Evolutionary conservation across 805 yeast genomes (phyloP).

Genomic region (Sugiyamaella chiloensis): DNA sequence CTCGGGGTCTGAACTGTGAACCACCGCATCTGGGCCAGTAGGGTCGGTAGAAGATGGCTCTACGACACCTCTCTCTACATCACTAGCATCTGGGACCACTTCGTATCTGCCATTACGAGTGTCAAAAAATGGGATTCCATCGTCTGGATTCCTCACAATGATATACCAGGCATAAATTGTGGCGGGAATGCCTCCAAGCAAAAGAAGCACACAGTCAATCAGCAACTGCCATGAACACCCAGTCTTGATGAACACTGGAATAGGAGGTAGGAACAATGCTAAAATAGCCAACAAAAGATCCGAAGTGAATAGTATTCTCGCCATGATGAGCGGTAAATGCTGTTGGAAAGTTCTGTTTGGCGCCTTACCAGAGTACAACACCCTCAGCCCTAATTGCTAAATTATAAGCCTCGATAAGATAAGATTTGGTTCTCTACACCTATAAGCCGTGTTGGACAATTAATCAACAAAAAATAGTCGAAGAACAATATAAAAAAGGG

Average conservation of each 20-base stretch:
- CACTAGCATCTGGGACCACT: slow-evolving; percentile 18
- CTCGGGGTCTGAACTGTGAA: too few species aligned
- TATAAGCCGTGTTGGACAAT: too few species aligned
- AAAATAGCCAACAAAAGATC: slow-evolving; percentile 59
- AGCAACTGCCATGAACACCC: slow-evolving; percentile 55
- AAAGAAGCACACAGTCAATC: slow-evolving; percentile 53
- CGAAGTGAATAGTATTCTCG: slow-evolving; percentile 14
- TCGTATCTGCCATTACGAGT: slow-evolving; percentile 17
- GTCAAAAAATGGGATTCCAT: slow-evolving; percentile 23
- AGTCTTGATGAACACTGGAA: slow-evolving; percentile 64
- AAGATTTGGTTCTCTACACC: too few species aligned
- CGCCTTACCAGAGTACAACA: too few species aligned
- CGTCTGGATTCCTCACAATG: slow-evolving; percentile 37
- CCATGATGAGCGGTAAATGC: too few species aligned
- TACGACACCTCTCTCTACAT: slow-evolving; percentile 11
- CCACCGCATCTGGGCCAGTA: slow-evolving; percentile 1
- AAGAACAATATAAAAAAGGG: too few species aligned
- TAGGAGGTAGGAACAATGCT: slow-evolving; percentile 68
- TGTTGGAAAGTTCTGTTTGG: too few species aligned
- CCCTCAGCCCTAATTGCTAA: too few species aligned
- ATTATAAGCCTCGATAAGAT: too few species aligned
- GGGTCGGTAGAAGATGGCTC: neutral
- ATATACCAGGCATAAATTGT: slow-evolving; percentile 62
- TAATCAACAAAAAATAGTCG: too few species aligned
- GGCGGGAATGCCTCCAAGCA: slow-evolving; percentile 66